Conservation (phyloP, 257 asterid species). For the Verbena officinalis region DNA sequence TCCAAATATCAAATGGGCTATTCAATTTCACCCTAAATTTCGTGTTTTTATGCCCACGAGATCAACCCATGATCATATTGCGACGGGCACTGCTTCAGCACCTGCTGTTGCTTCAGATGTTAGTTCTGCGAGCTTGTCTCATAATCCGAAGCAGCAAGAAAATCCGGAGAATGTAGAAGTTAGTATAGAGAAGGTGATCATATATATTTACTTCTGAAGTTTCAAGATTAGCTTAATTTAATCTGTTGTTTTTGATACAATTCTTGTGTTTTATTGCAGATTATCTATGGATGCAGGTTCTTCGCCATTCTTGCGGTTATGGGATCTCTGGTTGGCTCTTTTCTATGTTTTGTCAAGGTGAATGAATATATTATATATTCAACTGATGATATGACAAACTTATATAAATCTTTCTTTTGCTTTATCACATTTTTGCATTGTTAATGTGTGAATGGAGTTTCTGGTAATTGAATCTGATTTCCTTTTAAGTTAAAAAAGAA, state of each 20-base stretch:
- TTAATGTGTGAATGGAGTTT: background rate
- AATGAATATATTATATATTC: too few species aligned
- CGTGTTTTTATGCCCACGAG: conserved; percentile 22
- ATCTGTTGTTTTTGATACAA: background rate
- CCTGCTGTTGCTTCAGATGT: conserved; percentile 42
- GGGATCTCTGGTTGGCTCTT: conserved; percentile 86
- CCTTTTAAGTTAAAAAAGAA: background rate
- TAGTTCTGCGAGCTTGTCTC: conserved; percentile 39
- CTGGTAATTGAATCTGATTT: conserved; percentile 9
- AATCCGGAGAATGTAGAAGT: conserved; percentile 49
- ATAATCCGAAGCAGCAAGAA: conserved; percentile 16
- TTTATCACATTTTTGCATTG: conserved; percentile 13
- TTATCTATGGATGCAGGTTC: conserved; percentile 79
- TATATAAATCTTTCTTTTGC: background rate
- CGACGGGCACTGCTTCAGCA: conserved; percentile 26
- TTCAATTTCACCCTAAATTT: conserved; percentile 27
- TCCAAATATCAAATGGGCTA: conserved; percentile 41
- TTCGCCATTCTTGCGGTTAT: conserved; percentile 90
- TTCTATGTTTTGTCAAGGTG: conserved; percentile 86
- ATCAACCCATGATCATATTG: conserved; percentile 8
- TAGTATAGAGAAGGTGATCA: conserved; percentile 62
- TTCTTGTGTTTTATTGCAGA: conserved; percentile 42
- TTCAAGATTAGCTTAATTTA: background rate
- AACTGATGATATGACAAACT: background rate
- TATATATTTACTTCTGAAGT: background rate